These are phyloP conservation scores for Anisodus tanguticus DNA, from an alignment of 257 asterid genomes.

Conservation along the genomic window DNA sequence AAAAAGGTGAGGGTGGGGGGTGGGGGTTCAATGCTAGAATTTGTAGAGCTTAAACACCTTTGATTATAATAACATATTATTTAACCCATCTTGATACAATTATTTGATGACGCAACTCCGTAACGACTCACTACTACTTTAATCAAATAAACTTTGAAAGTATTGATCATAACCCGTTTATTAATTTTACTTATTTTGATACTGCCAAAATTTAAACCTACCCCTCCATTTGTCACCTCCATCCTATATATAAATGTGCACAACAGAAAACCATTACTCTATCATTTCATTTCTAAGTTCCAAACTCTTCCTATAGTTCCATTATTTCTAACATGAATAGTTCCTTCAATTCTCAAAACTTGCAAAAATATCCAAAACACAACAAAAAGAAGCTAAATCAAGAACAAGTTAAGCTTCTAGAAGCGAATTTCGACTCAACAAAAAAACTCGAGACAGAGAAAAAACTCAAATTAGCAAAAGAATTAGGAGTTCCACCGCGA, in stretches of 20 bases:
- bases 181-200: background rate
- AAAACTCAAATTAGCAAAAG: slow-evolving; percentile 69
- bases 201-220: background rate
- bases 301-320: slow-evolving; percentile 21
- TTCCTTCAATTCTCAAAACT: slow-evolving; percentile 40
- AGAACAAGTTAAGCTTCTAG: slow-evolving; percentile 72
- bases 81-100: too few relatives aligned
- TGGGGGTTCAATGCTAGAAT: too few relatives aligned
- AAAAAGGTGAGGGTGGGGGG: too few relatives aligned
- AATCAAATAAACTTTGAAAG: background rate
- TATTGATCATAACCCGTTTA: background rate
- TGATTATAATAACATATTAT: too few relatives aligned
- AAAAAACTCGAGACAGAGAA: slow-evolving; percentile 80
- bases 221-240: background rate
- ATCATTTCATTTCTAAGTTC: slow-evolving; percentile 28
- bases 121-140: too few relatives aligned
- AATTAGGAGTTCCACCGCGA: slow-evolving; percentile 76
- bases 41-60: too few relatives aligned
- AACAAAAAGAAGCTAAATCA: slow-evolving; percentile 68
- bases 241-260: slow-evolving; percentile 8
- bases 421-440: slow-evolving; percentile 64
- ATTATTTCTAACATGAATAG: slow-evolving; percentile 37
- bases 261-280: background rate
- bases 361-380: slow-evolving; percentile 33
- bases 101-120: background rate